Conservation (phyloP, 306 rosid genomes). For the Canavalia ensiformis region DNA sequence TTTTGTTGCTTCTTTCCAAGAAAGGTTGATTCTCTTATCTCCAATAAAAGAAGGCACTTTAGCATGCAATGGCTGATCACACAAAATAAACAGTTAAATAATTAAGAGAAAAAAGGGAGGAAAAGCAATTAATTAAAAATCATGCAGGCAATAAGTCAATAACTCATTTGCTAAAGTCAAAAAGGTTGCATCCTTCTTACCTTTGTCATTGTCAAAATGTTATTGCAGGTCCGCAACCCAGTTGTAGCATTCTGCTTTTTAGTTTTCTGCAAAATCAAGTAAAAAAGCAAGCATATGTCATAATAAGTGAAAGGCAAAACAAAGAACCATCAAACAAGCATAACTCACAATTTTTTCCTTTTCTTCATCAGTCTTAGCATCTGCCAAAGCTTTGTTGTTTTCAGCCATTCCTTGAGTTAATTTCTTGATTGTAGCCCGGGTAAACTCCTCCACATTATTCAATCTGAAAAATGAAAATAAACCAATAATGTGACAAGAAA, state of each 20-base stretch:
- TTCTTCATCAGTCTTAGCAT: slow-evolving; percentile 94
- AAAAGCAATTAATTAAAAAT: neutral
- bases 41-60: slow-evolving; percentile 90
- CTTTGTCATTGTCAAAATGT: slow-evolving; percentile 91
- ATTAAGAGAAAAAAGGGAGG: neutral
- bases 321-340: slow-evolving; percentile 29
- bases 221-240: slow-evolving; percentile 95
- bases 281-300: slow-evolving; percentile 20
- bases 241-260: slow-evolving; percentile 92
- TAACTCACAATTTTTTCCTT: slow-evolving; percentile 83
- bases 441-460: slow-evolving; percentile 84
- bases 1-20: slow-evolving; percentile 94
- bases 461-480: slow-evolving; percentile 64
- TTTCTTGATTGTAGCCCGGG: slow-evolving; percentile 93
- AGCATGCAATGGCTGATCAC: slow-evolving; percentile 61
- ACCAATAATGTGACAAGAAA: slow-evolving; percentile 27
- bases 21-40: slow-evolving; percentile 87
- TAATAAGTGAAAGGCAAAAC: slow-evolving; percentile 13
- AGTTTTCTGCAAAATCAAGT: slow-evolving; percentile 71
- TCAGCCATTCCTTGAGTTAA: slow-evolving; percentile 98
- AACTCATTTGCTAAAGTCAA: slow-evolving; percentile 4
- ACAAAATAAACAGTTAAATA: slow-evolving; percentile 32
- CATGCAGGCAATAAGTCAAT: slow-evolving; percentile 25
- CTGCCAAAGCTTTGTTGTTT: slow-evolving; percentile 90
- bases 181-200: slow-evolving; percentile 51